These are phyloP conservation scores for Pyrrhoderma lamaoense DNA, from an alignment of 1,284 basidiomycete species.

Conservation along the genomic window DNA sequence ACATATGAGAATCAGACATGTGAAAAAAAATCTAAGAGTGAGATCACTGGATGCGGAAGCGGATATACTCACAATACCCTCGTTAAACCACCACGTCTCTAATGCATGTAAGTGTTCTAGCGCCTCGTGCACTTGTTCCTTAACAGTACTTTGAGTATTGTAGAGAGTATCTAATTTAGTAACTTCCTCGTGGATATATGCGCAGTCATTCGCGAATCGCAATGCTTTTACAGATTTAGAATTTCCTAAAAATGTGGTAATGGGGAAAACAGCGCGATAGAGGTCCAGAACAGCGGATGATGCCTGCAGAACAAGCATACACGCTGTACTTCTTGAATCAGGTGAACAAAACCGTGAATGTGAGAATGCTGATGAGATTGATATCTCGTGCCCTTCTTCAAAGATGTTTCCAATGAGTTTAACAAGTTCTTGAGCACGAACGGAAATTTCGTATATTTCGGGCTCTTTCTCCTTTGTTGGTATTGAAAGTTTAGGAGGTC, in stretches of 20 bases:
- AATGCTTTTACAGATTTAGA: slow-evolving; percentile 54
- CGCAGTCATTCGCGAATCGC: slow-evolving; percentile 83
- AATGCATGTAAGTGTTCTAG: slow-evolving; percentile 24
- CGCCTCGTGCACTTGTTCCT: slow-evolving; percentile 13
- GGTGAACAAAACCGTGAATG: slow-evolving; percentile 22
- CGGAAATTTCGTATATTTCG: slow-evolving; percentile 12
- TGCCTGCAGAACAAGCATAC: slow-evolving; percentile 50
- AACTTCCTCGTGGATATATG: slow-evolving; percentile 55
- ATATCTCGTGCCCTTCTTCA: slow-evolving; percentile 32
- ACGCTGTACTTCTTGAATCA: slow-evolving; percentile 25
- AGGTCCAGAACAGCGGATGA: slow-evolving; percentile 71
- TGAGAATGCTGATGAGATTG: slow-evolving; percentile 45
- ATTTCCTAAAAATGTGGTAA: slow-evolving; percentile 50
- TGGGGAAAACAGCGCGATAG: slow-evolving; percentile 77
- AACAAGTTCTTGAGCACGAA: slow-evolving; percentile 12
- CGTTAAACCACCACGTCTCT: slow-evolving; percentile 60
- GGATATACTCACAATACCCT: slow-evolving; percentile 47
- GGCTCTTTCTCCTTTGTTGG: slow-evolving; percentile 13
- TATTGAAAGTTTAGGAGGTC: slow-evolving; percentile 4
- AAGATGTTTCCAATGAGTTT: slow-evolving; percentile 7
- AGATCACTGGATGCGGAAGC: neutral
- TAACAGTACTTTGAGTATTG: neutral
- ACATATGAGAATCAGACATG: neutral
- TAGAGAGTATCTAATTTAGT: slow-evolving; percentile 22
- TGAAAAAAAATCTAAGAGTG: neutral